These are phyloP conservation scores for Fusarium illudens DNA, from an alignment of 2,329 filamentous ascomycete genomes.

Conservation along the genomic window DNA sequence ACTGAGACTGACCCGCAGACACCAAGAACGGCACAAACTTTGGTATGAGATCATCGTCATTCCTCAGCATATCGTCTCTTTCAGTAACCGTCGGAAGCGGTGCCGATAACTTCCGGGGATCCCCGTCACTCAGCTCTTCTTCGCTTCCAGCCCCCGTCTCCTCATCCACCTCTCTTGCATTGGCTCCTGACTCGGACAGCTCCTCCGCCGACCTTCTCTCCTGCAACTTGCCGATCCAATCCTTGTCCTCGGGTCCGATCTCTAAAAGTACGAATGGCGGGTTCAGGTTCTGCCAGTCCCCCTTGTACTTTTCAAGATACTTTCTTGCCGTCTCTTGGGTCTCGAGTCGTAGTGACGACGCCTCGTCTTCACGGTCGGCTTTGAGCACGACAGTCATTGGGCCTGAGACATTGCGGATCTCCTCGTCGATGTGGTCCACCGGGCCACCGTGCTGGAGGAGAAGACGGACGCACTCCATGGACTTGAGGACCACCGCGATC, in stretches of 20 bases:
- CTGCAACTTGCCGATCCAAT: neutral
- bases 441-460: neutral
- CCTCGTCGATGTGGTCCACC: neutral
- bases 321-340: neutral
- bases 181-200: neutral
- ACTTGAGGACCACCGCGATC: neutral
- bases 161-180: neutral
- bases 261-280: neutral
- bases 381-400: neutral
- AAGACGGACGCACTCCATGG: neutral
- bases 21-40: neutral
- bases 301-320: neutral
- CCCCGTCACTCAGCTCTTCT: neutral
- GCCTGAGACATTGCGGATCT: neutral
- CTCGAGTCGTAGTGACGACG: neutral
- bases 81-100: neutral
- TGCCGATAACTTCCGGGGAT: neutral
- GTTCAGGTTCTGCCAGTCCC: neutral
- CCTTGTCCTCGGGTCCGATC: neutral
- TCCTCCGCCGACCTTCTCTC: neutral
- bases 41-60: neutral
- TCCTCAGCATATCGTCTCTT: neutral
- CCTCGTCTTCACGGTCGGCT: neutral
- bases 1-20: neutral
- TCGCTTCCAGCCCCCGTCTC: neutral